Base-by-base conservation (phyloP, 1,139 yeast genomes). In the Geotrichum macrosporum region DNA sequence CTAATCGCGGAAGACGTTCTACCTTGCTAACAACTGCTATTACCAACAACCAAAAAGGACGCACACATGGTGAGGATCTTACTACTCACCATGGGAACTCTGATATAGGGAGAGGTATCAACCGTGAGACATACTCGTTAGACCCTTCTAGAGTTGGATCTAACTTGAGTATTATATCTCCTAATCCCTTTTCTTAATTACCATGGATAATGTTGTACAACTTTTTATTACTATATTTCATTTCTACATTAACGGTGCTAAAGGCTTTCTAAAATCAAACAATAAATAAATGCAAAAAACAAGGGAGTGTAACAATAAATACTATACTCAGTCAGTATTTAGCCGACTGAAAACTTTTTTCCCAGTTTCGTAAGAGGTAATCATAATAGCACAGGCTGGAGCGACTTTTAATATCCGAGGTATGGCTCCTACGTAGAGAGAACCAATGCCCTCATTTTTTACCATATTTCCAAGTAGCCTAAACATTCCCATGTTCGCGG, bases 321-420 rank as follows among this genome's bases (percentile, higher is more conserved):
- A 35, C 15, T 19, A 15, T 29, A 34, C 9, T 16, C n/a, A 40
- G 4, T 18, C 35, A 19, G 43, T 18, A 27, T 60, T 60, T 35
- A 50, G 49, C 34, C 53, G 52, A 9, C 55, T 53, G 47, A 64
- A 64, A 77, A 83, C 69, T 58, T 76, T 77, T 65, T 94, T 94
- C 27, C 95, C 86, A 44, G 89, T 72, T 64, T 92, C 98, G 64
- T 92, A 92, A 37, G 94, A 84, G 2, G 97, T 86, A 44, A 92
- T 89, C 99, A 92, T 94, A 32, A 92, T 92, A 2, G 98, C 98
- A 74, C 98, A 92, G 10, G 96, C 84, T 2, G 98, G 98, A 0
- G 96, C 96, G 35, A 92, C 84, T 61, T 92, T 92, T 64, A 89
- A 69, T 8, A 92, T 77, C 55, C 99, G 74, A 0, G 97, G 97